A percentile compares a stretch with the other conserved stretches of the same genome.
These are phyloP conservation scores for Suzukiozyma palmioleophila DNA, from an alignment of 1,139 yeast species.

Conservation along the genomic window DNA sequence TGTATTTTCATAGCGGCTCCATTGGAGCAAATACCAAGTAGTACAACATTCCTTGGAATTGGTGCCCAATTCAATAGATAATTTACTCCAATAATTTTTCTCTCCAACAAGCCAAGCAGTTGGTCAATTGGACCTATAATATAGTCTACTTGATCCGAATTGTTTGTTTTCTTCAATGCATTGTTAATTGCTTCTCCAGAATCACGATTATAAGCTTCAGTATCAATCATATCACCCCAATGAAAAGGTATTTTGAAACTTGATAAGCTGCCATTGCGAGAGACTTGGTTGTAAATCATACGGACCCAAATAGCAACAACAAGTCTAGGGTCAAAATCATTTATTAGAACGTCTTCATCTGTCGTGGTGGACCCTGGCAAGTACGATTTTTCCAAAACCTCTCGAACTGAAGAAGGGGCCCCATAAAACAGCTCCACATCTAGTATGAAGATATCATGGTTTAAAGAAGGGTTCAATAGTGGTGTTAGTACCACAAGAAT, in stretches of 20 bases:
- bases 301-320: constrained; percentile 1
- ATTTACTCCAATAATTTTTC: constrained; percentile 9
- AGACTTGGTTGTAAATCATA: not conserved
- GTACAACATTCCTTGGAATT: constrained; percentile 12
- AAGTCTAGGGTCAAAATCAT: not conserved
- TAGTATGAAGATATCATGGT: not conserved
- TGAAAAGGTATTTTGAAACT: not conserved
- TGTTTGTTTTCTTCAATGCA: too few species aligned
- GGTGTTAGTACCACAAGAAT: too few species aligned
- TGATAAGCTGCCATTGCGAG: not conserved
- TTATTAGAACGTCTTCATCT: not conserved
- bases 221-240: not conserved
- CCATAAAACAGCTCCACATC: constrained; percentile 1
- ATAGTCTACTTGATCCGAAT: too few species aligned
- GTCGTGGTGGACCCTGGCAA: not conserved
- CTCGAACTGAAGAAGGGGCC: not conserved
- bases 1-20: constrained; percentile 7
- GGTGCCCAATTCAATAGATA: constrained; percentile 13
- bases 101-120: constrained; percentile 8
- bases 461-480: too few species aligned
- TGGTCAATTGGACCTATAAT: constrained; percentile 5
- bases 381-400: not conserved
- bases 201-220: not conserved
- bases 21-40: constrained; percentile 13
- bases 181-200: too few species aligned